A percentile compares a stretch with the other conserved stretches of the same genome.
Evolutionary conservation across 148 eudicot genomes (phyloP).

Genomic region (Suaeda aralocaspica): DNA sequence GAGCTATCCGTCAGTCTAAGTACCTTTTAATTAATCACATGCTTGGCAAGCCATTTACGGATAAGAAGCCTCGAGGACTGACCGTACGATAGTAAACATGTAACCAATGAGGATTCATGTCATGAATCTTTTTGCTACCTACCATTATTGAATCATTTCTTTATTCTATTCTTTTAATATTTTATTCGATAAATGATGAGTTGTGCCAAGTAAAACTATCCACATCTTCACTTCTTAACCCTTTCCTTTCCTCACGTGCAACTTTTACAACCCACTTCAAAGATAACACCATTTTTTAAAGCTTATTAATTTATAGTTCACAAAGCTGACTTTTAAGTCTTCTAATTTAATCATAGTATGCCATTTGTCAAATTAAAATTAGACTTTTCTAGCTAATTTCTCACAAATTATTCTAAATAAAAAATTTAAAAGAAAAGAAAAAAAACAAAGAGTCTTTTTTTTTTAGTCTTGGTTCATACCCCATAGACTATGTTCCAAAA

Average conservation of each 20-base stretch:
- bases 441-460: background rate
- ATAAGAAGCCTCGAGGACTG: background rate
- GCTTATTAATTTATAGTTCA: background rate
- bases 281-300: constrained; percentile 10
- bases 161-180: no score
- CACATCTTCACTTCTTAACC: background rate
- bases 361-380: constrained; percentile 12
- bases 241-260: constrained; percentile 10
- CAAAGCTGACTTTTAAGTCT: constrained; percentile 16
- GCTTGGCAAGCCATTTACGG: background rate
- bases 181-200: no score
- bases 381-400: constrained; percentile 18
- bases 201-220: background rate
- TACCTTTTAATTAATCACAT: no score
- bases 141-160: no score
- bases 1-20: no score
- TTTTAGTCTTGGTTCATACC: constrained; percentile 27
- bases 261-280: background rate
- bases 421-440: background rate
- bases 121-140: no score
- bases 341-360: constrained; percentile 1
- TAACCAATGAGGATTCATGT: constrained; percentile 4
- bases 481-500: constrained; percentile 21
- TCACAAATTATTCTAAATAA: background rate
- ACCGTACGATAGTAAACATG: constrained; percentile 5